Percentiles rank a stretch among this genome's conserved stretches.
Conservation (phyloP, 345 rosid species). For the Bruguiera parviflora region DNA sequence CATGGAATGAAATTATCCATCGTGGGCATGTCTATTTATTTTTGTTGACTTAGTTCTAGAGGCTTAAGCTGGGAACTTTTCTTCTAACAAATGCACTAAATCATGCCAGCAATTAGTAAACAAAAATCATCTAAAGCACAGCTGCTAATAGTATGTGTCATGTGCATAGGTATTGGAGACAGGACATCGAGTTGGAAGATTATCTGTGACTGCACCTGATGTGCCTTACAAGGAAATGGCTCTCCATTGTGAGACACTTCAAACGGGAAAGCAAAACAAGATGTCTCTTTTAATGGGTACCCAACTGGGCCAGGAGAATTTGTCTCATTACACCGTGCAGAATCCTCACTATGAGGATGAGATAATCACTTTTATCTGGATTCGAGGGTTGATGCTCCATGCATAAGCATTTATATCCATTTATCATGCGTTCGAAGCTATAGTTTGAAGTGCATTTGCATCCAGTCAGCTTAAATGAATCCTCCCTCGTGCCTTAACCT, state of each 20-base stretch:
- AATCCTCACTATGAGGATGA: constrained; percentile 24
- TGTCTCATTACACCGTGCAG: constrained; percentile 25
- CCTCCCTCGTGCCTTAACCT: neutral
- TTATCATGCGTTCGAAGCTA: neutral
- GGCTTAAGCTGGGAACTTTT: neutral
- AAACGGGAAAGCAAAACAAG: constrained; percentile 73
- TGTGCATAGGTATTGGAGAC: constrained; percentile 61
- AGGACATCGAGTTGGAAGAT: constrained; percentile 69
- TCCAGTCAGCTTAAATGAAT: neutral
- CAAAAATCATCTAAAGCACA: neutral
- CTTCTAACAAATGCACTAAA: neutral
- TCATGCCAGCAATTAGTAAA: neutral
- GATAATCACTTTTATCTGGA: constrained; percentile 21
- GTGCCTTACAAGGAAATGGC: constrained; percentile 82
- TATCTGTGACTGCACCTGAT: constrained; percentile 64
- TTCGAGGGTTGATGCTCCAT: constrained; percentile 10
- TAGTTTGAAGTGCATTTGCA: neutral
- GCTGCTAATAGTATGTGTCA: constrained; percentile 16
- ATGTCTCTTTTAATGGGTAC: constrained; percentile 68
- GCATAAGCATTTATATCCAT: neutral
- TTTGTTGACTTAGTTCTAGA: neutral
- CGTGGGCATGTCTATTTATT: neutral
- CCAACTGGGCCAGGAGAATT: constrained; percentile 54
- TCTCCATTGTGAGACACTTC: constrained; percentile 71
- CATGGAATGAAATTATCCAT: neutral